Evolutionary conservation across 768 basidiomycete species (phyloP), one percentile per base, ranked within the genome.

Genomic region (Pisolithus sp.): DNA sequence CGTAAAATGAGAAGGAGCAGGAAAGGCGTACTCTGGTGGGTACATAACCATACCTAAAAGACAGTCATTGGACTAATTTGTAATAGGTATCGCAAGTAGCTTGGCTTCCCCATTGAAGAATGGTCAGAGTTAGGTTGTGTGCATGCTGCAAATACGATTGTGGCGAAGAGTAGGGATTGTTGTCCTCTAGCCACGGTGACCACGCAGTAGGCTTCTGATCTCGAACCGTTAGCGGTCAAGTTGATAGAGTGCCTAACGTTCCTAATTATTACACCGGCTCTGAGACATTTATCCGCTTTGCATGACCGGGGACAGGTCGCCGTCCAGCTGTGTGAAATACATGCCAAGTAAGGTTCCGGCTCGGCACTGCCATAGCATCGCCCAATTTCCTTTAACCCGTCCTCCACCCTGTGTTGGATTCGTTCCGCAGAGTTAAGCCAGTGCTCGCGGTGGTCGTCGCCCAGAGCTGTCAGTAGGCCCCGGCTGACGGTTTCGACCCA

Each of bases 1-100:
- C 83, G 93, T 51, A 97, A 98, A 77, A 96, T 96, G 89, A 75
- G 93, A 61, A 78, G 84, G 63, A 89, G 81, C 71, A 76, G 93
- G 63, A 90, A 90, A 72, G 82, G 83, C 41, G 86, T 93, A 12
- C 73, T 91, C 47, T 97, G 94, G 94, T 94, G 63, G 49, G 73
- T 62, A 8, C 42, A 34, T 13, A 15, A 21, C 37, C 15, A 28
- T 20, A 3, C 34, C 34, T n/a, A 13, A 15, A 31, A 1, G 30
- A 10, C 28, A 12, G 1, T 38, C 36, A 26, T 18, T 37, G 46
- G 42, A 58, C 50, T 51, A 39, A 17, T 23, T 46, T 28, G 31
- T 21, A 10, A 23, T 1, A 66, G 63, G 62, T 65, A 68, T 44
- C 66, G 60, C 51, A 67, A 65, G 39, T 67, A 57, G 47, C 44